phyloP scores from a whole-genome alignment of 75 land plant genomes.

The Selaginella moellendorffii region DNA sequence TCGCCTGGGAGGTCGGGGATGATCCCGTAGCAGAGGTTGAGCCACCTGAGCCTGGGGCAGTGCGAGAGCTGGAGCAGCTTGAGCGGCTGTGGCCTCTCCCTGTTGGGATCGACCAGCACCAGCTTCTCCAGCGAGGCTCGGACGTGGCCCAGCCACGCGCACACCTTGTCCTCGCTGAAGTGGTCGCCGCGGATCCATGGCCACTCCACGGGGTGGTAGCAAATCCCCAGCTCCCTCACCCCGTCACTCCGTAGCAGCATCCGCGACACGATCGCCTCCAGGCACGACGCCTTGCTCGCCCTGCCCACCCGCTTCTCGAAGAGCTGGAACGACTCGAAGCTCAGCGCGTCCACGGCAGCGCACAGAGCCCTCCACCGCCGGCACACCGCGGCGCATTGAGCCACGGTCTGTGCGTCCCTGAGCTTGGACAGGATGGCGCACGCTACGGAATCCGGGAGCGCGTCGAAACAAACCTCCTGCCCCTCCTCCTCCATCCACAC shows the following conservation, averaged over 20 bases:
- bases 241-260: slow-evolving; percentile 19
- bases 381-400: slow-evolving; percentile 22
- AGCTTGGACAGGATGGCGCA: slow-evolving; percentile 24
- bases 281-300: slow-evolving; percentile 25
- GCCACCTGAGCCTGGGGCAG: slow-evolving; percentile 20
- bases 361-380: slow-evolving; percentile 18
- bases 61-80: slow-evolving; percentile 17
- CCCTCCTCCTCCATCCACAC: too few relatives aligned
- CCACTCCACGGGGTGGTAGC: slow-evolving; percentile 31
- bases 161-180: slow-evolving; percentile 24
- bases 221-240: slow-evolving; percentile 15
- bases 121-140: slow-evolving; percentile 17
- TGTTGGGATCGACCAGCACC: slow-evolving; percentile 23
- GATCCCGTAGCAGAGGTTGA: slow-evolving; percentile 24
- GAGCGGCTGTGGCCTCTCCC: slow-evolving; percentile 18
- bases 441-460: slow-evolving; percentile 20
- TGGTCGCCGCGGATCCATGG: slow-evolving; percentile 29
- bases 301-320: slow-evolving; percentile 27
- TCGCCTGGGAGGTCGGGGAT: slow-evolving; percentile 21
- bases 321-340: slow-evolving; percentile 26
- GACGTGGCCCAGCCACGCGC: slow-evolving; percentile 21
- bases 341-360: slow-evolving; percentile 18
- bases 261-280: slow-evolving; percentile 21
- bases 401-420: slow-evolving; percentile 20
- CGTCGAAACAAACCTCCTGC: too few relatives aligned